phyloP scores from a whole-genome alignment of 805 yeast species.

The Brettanomyces bruxellensis region DNA sequence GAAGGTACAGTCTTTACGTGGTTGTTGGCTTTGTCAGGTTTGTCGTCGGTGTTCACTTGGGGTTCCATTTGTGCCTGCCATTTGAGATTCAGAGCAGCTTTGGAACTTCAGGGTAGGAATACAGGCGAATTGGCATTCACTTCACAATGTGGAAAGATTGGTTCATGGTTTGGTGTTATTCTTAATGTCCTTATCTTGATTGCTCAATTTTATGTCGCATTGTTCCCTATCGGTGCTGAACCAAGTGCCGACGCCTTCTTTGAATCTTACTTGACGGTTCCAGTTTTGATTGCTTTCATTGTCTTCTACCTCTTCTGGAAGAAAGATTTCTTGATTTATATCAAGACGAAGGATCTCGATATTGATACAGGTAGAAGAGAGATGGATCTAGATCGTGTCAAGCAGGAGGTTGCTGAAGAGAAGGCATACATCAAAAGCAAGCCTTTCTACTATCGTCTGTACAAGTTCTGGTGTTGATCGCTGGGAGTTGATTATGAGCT shows the following conservation, averaged over 20 bases:
- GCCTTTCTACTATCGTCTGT: slow-evolving; percentile 41
- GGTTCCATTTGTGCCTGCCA: slow-evolving; percentile 62
- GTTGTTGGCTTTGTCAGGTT: slow-evolving; percentile 70
- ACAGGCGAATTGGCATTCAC: slow-evolving; percentile 58
- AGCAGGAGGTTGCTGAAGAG: slow-evolving; percentile 52
- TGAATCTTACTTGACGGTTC: slow-evolving; percentile 54
- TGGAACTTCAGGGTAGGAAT: slow-evolving; percentile 57
- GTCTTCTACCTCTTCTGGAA: slow-evolving; percentile 26
- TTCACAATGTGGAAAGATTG: slow-evolving; percentile 60
- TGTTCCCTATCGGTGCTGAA: slow-evolving; percentile 51
- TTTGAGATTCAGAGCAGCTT: slow-evolving; percentile 60
- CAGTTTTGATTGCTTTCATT: slow-evolving; percentile 48
- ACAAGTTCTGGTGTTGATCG: slow-evolving; percentile 46
- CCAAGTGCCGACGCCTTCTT: slow-evolving; percentile 56
- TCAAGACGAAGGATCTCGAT: slow-evolving; percentile 42
- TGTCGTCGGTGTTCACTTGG: slow-evolving; percentile 77
- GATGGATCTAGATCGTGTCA: slow-evolving; percentile 44
- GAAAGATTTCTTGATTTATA: slow-evolving; percentile 35
- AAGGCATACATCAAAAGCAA: slow-evolving; percentile 36
- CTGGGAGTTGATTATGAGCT: neutral
- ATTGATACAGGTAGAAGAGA: slow-evolving; percentile 58
- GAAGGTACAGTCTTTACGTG: slow-evolving; percentile 58
- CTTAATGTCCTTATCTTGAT: slow-evolving; percentile 53
- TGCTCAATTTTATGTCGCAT: slow-evolving; percentile 79
- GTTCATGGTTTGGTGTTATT: slow-evolving; percentile 53